Evolutionary conservation across 805 yeast genomes (phyloP), one percentile per base, ranked within the genome.

Genomic region (Kodamaea leandrae): DNA sequence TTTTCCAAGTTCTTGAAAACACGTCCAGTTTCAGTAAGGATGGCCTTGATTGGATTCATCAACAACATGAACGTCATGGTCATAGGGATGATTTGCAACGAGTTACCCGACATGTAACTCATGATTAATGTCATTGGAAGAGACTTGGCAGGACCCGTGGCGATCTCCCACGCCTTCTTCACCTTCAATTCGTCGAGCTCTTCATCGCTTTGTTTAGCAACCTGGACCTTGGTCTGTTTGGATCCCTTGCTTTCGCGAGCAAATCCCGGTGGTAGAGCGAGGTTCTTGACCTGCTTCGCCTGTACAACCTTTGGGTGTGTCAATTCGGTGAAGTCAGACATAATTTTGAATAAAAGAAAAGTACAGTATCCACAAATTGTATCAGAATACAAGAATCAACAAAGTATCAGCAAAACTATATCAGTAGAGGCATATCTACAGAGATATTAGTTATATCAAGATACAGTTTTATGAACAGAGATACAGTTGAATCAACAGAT

Each of bases 21-120:
- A 12, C 67, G 50, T 45, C 72, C 72, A 0, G 83, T 77, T 19
- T 66, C 71, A 4, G 68, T 62, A 26, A 82, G 58, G 2, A 93
- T 80, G 17, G 95, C 87, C 52, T 78, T 81, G 26, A 87, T 53
- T 0, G 97, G 93, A 35, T 79, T 81, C 48, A 86, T 75, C 49
- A 93, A 78, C 51, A 91, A 68, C 87, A 83, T 87, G 20, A 86
- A 59, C 0, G 96, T 83, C 86, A 89, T 90, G 65, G 89, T 82
- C 35, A 91, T 84, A 3, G 97, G 93, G 48, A 91, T 88, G 50
- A 91, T 74, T 54, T 93, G 98, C 19, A 93, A 66, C 3, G 95
- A 78, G 53, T 84, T 83, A 23, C 98, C 98, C 0, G 96, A 80
- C 87, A 91, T 86, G 60, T 87, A 93, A 46, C 88, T 80, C 96